Base-by-base conservation (phyloP, 805 yeast species). In the Saccharomycopsis microspora region DNA sequence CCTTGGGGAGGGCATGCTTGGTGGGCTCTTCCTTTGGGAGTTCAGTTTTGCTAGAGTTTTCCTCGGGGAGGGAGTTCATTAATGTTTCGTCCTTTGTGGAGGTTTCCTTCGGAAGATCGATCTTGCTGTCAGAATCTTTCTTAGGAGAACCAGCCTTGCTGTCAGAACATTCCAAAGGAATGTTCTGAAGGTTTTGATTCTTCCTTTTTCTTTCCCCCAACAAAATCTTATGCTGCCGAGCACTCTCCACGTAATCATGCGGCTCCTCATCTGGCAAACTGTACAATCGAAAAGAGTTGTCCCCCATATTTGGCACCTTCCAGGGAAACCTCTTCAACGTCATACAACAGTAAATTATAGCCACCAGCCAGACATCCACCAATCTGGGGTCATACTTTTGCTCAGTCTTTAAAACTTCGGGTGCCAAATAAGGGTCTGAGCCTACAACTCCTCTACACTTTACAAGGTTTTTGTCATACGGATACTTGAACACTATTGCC, bases 311-410 rank as follows among this genome's bases (percentile, higher is more conserved):
- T 8, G 95, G 94, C 1, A 81, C 84, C 61, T 84, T 85, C 95
- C 95, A 85, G 3, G 95, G 95, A 60, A 85, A 85, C 59, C 89
- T 73, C 64, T 84, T 80, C 51, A 85, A 67, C 55, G 86, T 82
- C 90, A 85, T 84, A 65, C 94, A 85, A 64, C 95, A 85, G 59
- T 80, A 85, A 31, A 85, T 85, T 35, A 85, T 85, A 27, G 86
- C 94, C 42, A 83, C 69, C 4, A 93, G 83, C 95, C 95, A 85
- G 33, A 85, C 73, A 64, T 85, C 95, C 32, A 82, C 88, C 36
- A 76, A 76, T 60, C 79, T 80, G 7, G 94, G 89, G 61, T 85
- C 87, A 60, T 83, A 85, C 41, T 60, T 61, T 3, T 65, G 59
- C 2, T 73, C 66, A 3, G 69, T 60, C 10, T 67, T 60, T 46